Evolutionary conservation across 2,329 filamentous ascomycete species (phyloP).

Genomic region (Parastagonospora avenae): DNA sequence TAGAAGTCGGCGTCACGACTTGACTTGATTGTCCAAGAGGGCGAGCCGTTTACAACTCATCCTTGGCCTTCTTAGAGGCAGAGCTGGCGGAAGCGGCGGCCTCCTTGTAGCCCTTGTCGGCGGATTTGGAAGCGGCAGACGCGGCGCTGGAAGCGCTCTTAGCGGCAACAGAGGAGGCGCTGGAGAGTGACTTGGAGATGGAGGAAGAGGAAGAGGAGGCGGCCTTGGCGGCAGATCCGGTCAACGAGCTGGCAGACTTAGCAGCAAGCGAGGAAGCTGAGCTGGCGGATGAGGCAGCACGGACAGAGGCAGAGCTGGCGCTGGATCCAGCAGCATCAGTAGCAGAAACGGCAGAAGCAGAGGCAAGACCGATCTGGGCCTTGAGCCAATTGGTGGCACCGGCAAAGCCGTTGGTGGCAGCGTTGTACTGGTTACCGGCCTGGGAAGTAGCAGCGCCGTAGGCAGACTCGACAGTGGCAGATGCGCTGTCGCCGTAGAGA

Average conservation of each 20-base stretch:
- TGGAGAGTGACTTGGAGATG: conserved; percentile 41
- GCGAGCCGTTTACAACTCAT: conserved; percentile 50
- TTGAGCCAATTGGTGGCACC: conserved; percentile 51
- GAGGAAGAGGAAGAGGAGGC: conserved; percentile 42
- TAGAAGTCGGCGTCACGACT: conserved; percentile 10
- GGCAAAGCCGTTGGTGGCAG: conserved; percentile 63
- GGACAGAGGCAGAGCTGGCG: conserved; percentile 28
- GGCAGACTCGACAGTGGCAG: conserved; percentile 44
- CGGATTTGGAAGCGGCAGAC: conserved; percentile 41
- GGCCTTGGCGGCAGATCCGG: conserved; percentile 28
- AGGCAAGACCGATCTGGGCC: conserved; percentile 53
- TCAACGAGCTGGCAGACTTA: conserved; percentile 29
- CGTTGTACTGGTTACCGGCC: conserved; percentile 76
- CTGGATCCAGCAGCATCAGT: conserved; percentile 46
- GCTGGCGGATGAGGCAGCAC: conserved; percentile 33
- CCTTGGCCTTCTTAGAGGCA: conserved; percentile 47
- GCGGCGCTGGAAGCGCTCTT: conserved; percentile 41
- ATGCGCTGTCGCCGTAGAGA: conserved; percentile 68
- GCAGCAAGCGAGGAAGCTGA: conserved; percentile 40
- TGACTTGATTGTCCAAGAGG: conserved; percentile 17
- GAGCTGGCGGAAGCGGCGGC: conserved; percentile 37
- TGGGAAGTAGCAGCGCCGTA: conserved; percentile 54
- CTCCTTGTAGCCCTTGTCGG: conserved; percentile 37
- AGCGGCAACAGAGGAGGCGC: conserved; percentile 36
- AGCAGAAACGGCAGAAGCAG: conserved; percentile 45